These are phyloP conservation scores for Clarireedia homoeocarpa DNA, from an alignment of 2,329 filamentous ascomycete species.

Conservation along the genomic window DNA sequence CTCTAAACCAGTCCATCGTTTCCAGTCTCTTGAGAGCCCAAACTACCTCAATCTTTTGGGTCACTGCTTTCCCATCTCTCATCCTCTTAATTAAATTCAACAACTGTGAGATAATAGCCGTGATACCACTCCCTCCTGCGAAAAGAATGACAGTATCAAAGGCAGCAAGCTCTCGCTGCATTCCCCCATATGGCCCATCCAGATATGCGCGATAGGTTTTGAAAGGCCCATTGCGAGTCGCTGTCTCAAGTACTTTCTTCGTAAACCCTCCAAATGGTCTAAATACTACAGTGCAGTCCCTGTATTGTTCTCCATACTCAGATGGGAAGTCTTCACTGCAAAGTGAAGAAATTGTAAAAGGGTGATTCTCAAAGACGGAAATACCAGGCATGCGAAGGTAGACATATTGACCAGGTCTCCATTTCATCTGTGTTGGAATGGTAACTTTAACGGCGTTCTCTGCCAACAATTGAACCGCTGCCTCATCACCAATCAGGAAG, in stretches of 20 bases:
- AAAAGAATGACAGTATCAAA: conserved; percentile 93
- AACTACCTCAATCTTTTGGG: conserved; percentile 82
- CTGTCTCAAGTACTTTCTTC: conserved; percentile 71
- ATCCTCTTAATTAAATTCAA: conserved; percentile 94
- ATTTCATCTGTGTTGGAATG: conserved; percentile 84
- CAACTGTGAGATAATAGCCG: conserved; percentile 83
- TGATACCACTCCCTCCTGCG: conserved; percentile 90
- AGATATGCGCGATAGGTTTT: conserved; percentile 89
- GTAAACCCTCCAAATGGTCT: conserved; percentile 90
- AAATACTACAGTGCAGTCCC: conserved; percentile 87
- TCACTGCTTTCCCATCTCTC: conserved; percentile 89
- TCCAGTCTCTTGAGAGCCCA: conserved; percentile 89
- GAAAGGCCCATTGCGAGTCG: conserved; percentile 78
- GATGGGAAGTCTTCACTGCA: conserved; percentile 92
- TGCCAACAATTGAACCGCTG: conserved; percentile 78
- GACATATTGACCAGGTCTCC: conserved; percentile 90
- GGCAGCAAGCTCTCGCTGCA: conserved; percentile 80
- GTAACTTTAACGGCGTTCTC: conserved; percentile 96
- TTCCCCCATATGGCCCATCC: conserved; percentile 91
- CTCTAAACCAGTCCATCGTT: conserved; percentile 95
- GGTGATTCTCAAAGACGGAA: conserved; percentile 84
- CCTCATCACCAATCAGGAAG: conserved; percentile 85
- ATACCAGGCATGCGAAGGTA: conserved; percentile 93
- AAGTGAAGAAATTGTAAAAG: conserved; percentile 88
- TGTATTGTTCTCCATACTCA: conserved; percentile 77